A percentile compares a stretch with the other conserved stretches of the same genome.
Conservation (phyloP, 139 green algal species). For the Chlamydomonas sp. region DNA sequence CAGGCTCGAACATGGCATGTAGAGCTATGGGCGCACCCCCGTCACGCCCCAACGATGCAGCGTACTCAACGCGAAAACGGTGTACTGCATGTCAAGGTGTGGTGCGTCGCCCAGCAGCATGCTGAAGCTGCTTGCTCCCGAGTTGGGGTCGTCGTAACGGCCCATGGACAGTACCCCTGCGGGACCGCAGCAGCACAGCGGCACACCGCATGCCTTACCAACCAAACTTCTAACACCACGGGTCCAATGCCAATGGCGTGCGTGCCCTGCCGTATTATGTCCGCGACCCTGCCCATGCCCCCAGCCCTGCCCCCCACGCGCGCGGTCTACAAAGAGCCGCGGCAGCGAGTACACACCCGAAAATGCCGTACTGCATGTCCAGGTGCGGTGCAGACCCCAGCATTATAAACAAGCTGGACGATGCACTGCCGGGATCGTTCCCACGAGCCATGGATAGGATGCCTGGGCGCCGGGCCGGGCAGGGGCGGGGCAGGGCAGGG, state of each 20-base stretch:
- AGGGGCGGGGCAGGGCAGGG: too few relatives aligned
- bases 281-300: neutral
- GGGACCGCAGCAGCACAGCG: too few relatives aligned
- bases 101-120: constrained; percentile 86
- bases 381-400: constrained; percentile 85
- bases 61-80: constrained; percentile 64
- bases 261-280: too few relatives aligned
- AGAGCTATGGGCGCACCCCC: too few relatives aligned
- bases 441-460: constrained; percentile 84
- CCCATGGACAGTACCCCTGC: constrained; percentile 86
- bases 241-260: neutral
- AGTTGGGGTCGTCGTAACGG: constrained; percentile 85
- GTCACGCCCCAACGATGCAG: too few relatives aligned
- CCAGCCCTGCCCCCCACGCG: neutral
- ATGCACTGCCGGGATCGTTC: constrained; percentile 72
- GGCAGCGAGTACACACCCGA: constrained; percentile 30
- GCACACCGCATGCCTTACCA: neutral
- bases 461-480: constrained; percentile 38
- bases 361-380: constrained; percentile 70
- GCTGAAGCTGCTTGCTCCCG: constrained; percentile 82
- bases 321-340: constrained; percentile 27
- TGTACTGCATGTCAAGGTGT: constrained; percentile 89
- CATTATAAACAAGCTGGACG: constrained; percentile 85
- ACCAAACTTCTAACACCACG: neutral
- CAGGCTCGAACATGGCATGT: too few relatives aligned